Evolutionary conservation across 441 rosid species (phyloP).

Genomic region (Pelargonium cotyledonis): DNA sequence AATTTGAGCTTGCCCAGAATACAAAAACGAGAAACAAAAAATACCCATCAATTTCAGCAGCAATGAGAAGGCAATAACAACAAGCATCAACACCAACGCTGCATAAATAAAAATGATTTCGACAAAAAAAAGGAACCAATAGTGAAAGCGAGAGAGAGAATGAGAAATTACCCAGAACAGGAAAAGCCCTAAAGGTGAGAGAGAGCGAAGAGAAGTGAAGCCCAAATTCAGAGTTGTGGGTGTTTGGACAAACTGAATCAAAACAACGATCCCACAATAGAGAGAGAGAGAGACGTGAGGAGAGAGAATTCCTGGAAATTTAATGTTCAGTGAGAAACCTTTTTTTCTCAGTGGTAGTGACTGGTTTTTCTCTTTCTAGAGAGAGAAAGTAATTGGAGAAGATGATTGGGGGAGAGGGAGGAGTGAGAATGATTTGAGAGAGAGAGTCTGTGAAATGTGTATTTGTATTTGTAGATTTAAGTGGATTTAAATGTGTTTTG

Average conservation of each 20-base stretch:
- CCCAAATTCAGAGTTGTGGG: background rate
- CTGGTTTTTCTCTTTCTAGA: background rate
- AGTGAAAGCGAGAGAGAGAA: slow-evolving; percentile 1
- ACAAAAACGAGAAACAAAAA: background rate
- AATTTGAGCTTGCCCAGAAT: background rate
- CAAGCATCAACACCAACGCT: slow-evolving; percentile 2
- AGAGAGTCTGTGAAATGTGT: too few relatives aligned
- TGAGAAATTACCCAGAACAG: slow-evolving; percentile 5
- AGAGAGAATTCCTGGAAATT: slow-evolving; percentile 4
- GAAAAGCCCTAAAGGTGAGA: background rate
- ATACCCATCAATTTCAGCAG: background rate
- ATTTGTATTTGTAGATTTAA: background rate
- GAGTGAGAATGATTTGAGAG: background rate
- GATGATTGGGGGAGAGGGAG: slow-evolving; percentile 7
- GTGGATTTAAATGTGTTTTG: slow-evolving; percentile 1
- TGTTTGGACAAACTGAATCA: slow-evolving; percentile 5
- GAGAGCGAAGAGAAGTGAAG: background rate
- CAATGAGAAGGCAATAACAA: slow-evolving; percentile 1
- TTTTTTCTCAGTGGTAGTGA: background rate
- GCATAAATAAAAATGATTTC: background rate
- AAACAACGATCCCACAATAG: background rate
- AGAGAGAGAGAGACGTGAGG: slow-evolving; percentile 7
- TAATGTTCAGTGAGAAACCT: slow-evolving; percentile 4
- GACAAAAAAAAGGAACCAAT: background rate
- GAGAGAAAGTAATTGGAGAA: slow-evolving; percentile 2